Percentiles rank a stretch among this genome's conserved stretches.
phyloP scores from a whole-genome alignment of 345 rosid genomes.

The Raphanus raphanistrum region DNA sequence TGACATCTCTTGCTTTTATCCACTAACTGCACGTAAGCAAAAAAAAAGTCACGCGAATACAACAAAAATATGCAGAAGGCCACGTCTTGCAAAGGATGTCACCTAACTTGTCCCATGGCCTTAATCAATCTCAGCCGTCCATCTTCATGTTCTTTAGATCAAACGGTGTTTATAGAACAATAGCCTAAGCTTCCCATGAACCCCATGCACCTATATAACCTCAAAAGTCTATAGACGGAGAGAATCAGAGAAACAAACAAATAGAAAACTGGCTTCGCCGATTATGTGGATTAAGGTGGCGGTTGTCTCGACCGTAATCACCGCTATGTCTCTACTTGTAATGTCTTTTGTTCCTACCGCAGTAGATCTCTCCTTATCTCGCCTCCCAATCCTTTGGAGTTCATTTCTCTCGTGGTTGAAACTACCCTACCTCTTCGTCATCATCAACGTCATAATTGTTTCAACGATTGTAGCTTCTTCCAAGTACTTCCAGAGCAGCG shows the following conservation, averaged over 20 bases:
- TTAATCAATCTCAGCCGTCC: neutral
- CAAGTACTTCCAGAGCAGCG: neutral
- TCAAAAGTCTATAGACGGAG: neutral
- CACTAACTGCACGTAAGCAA: neutral
- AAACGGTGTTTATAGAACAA: constrained; percentile 19
- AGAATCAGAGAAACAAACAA: neutral
- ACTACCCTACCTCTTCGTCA: constrained; percentile 57
- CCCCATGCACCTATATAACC: constrained; percentile 31
- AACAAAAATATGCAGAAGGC: neutral
- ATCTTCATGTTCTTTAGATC: neutral
- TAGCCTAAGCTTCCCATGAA: neutral
- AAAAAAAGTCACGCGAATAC: neutral
- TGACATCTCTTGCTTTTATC: neutral
- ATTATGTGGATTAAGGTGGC: constrained; percentile 27
- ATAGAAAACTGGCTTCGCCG: constrained; percentile 40
- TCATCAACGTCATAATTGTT: constrained; percentile 53
- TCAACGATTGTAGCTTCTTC: constrained; percentile 56
- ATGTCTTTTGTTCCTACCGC: constrained; percentile 42
- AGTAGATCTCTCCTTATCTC: constrained; percentile 38
- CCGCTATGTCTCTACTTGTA: constrained; percentile 38
- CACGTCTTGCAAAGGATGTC: constrained; percentile 6
- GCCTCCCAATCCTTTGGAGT: constrained; percentile 44
- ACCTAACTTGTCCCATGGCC: neutral
- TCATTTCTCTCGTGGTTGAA: constrained; percentile 52
- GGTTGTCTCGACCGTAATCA: constrained; percentile 43